These are phyloP conservation scores for Daldinia sp. DNA, from an alignment of 2,329 filamentous ascomycete species.

Conservation along the genomic window DNA sequence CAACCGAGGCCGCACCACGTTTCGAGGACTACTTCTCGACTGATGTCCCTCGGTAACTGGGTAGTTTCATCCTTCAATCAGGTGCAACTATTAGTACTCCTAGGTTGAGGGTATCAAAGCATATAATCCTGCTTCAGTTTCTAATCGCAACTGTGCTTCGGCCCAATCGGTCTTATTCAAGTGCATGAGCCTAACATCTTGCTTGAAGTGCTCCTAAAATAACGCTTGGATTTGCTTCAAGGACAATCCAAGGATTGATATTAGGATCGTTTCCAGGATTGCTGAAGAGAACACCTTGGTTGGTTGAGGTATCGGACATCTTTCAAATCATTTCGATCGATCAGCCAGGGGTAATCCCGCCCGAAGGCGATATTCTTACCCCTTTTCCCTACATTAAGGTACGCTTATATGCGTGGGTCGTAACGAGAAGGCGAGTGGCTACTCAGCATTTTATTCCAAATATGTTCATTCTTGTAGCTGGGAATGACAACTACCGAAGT, in stretches of 20 bases:
- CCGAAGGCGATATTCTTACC: background rate
- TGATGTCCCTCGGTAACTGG: background rate
- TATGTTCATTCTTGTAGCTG: background rate
- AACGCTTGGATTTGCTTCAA: background rate
- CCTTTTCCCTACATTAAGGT: conserved; percentile 6
- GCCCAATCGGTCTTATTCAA: background rate
- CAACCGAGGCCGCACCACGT: conserved; percentile 3
- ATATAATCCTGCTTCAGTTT: background rate
- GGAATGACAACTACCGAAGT: background rate
- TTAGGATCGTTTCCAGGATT: too few species aligned
- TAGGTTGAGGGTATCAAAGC: background rate
- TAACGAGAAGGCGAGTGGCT: background rate
- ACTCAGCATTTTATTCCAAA: background rate
- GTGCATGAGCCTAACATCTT: background rate
- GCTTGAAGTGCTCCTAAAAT: background rate
- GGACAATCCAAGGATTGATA: too few species aligned
- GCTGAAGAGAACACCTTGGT: background rate
- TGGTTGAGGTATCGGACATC: background rate
- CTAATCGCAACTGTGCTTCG: background rate
- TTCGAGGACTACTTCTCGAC: conserved; percentile 5
- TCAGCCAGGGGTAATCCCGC: background rate
- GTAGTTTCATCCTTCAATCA: background rate
- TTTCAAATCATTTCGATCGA: too few species aligned
- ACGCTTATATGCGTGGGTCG: background rate
- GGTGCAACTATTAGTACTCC: background rate